Evolutionary conservation across 805 yeast species (phyloP).

Genomic region (Blastobotrys robertii): DNA sequence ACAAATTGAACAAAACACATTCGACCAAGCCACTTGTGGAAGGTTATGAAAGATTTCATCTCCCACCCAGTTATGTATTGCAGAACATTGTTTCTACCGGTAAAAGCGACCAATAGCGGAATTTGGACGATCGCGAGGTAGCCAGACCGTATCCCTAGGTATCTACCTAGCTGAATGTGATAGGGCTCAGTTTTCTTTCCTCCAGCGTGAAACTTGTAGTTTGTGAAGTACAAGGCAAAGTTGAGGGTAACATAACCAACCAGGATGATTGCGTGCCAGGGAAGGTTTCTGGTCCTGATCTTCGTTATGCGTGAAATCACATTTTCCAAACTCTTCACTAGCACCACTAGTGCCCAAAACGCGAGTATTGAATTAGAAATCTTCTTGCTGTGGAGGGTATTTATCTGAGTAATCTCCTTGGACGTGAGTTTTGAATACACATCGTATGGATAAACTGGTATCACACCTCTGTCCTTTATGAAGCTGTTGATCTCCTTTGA

Average conservation of each 20-base stretch:
- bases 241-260: constrained; percentile 25
- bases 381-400: too few relatives aligned
- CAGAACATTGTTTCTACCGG: constrained; percentile 62
- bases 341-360: neutral
- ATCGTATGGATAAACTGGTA: too few relatives aligned
- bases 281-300: neutral
- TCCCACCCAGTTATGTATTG: constrained; percentile 52
- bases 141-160: constrained; percentile 34
- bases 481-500: too few relatives aligned
- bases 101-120: constrained; percentile 43
- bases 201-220: constrained; percentile 9
- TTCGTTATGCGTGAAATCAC: neutral
- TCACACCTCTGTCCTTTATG: too few relatives aligned
- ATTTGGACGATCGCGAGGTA: constrained; percentile 39
- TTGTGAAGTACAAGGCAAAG: constrained; percentile 17
- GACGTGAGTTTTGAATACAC: too few relatives aligned
- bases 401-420: too few relatives aligned
- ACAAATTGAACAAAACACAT: constrained; percentile 38
- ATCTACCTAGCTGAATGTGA: too few relatives aligned
- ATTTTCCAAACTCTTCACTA: neutral
- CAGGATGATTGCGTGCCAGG: constrained; percentile 28
- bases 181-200: too few relatives aligned
- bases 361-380: neutral
- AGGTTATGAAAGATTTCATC: constrained; percentile 47
- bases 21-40: constrained; percentile 57